Evolutionary conservation across 345 rosid genomes (phyloP).

Genomic region (Corchorus olitorius): DNA sequence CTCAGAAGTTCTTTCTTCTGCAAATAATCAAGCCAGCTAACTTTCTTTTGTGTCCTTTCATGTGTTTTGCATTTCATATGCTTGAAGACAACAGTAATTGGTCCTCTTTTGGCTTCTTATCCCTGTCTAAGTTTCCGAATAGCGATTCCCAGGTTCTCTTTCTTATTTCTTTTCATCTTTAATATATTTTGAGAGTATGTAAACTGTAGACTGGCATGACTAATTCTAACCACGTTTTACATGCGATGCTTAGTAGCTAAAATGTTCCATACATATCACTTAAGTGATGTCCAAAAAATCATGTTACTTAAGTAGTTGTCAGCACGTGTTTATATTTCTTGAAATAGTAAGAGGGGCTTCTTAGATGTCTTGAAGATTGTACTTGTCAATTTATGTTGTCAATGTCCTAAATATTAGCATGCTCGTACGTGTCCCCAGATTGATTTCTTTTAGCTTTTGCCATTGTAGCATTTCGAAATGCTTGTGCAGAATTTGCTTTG

Average conservation of each 20-base stretch:
- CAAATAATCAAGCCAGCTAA: slow-evolving; percentile 20
- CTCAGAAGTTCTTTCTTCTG: slow-evolving; percentile 11
- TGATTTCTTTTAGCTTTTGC: not conserved
- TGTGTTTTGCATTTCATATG: slow-evolving; percentile 14
- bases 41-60: slow-evolving; percentile 20
- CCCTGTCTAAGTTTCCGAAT: slow-evolving; percentile 8
- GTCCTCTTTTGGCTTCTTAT: slow-evolving; percentile 26
- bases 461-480: not conserved
- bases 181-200: not conserved
- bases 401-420: not conserved
- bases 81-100: slow-evolving; percentile 15
- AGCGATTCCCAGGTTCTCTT: slow-evolving; percentile 13
- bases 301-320: not conserved
- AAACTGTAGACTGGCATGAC: slow-evolving; percentile 8
- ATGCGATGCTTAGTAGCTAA: slow-evolving; percentile 13
- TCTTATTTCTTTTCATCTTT: not conserved
- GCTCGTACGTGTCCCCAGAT: not conserved
- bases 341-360: not conserved
- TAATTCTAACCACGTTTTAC: not conserved
- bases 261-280: not conserved
- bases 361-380: not conserved
- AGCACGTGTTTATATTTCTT: not conserved
- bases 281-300: no score
- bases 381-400: not conserved
- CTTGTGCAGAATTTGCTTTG: not conserved